Conservation (phyloP, 2,329 filamentous ascomycete species). For the Penicillium paneum region DNA sequence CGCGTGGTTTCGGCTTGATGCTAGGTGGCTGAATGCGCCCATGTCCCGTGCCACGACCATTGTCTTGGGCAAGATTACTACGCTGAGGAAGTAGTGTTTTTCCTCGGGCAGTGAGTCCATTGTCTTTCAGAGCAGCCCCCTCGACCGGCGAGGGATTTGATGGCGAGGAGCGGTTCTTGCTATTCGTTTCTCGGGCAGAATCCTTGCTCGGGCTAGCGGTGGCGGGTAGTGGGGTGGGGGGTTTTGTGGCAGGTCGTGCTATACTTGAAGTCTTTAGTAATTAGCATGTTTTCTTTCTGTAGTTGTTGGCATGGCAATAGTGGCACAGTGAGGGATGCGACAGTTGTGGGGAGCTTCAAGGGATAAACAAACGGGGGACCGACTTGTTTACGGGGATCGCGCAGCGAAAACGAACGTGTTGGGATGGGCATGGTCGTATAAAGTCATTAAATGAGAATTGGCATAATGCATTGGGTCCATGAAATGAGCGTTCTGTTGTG, state of each 20-base stretch:
- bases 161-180: conserved; percentile 7
- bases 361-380: conserved; percentile 13
- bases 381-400: conserved; percentile 35
- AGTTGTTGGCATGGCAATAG: not conserved
- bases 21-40: conserved; percentile 21
- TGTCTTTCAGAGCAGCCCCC: conserved; percentile 11
- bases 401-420: conserved; percentile 36
- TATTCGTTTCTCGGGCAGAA: conserved; percentile 10
- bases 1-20: conserved; percentile 16
- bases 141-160: conserved; percentile 16
- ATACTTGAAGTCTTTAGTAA: conserved; percentile 22
- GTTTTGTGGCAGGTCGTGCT: conserved; percentile 22
- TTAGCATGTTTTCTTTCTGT: conserved; percentile 1
- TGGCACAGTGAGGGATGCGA: conserved; percentile 15
- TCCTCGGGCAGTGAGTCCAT: conserved; percentile 20
- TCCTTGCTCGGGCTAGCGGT: conserved; percentile 14
- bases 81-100: conserved; percentile 36
- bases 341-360: conserved; percentile 10
- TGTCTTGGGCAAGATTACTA: conserved; percentile 20
- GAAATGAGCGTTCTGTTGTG: not conserved
- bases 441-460: not conserved
- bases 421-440: conserved; percentile 37
- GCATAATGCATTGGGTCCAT: not conserved
- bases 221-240: not conserved
- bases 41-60: conserved; percentile 14